Percentiles rank a stretch among this genome's conserved stretches.
Conservation (phyloP, 805 yeast species). For the Yamadazyma scolyti region DNA sequence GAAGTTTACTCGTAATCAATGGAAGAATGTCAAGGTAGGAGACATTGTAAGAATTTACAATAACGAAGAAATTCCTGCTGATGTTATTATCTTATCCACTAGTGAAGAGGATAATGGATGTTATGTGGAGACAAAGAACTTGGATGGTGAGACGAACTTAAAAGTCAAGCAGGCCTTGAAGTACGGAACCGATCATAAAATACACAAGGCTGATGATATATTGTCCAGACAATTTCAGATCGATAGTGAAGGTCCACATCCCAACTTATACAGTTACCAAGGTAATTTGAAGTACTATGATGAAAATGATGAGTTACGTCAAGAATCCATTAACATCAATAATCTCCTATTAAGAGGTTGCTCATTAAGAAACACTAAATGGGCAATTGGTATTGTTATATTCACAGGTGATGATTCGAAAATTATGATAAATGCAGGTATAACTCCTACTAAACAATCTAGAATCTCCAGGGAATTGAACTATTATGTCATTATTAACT, state of each 20-base stretch:
- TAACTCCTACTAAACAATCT: constrained; percentile 74
- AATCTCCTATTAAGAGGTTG: constrained; percentile 74
- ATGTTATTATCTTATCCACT: constrained; percentile 61
- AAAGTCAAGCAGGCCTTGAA: constrained; percentile 74
- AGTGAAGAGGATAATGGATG: constrained; percentile 69
- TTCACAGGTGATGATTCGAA: constrained; percentile 80
- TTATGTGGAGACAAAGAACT: constrained; percentile 50
- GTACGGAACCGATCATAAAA: constrained; percentile 48
- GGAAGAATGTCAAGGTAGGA: constrained; percentile 78
- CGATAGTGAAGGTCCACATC: constrained; percentile 83
- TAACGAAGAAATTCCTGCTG: constrained; percentile 79
- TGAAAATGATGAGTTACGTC: constrained; percentile 14
- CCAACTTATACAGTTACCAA: constrained; percentile 71
- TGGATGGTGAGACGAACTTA: constrained; percentile 55
- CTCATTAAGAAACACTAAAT: constrained; percentile 72
- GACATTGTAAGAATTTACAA: constrained; percentile 64
- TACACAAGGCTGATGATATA: constrained; percentile 34
- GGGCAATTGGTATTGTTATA: constrained; percentile 75
- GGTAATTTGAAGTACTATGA: constrained; percentile 48
- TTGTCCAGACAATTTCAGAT: constrained; percentile 52
- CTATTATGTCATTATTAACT: constrained; percentile 65
- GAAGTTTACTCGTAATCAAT: constrained; percentile 34
- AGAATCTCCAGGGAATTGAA: constrained; percentile 72
- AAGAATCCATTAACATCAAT: constrained; percentile 68
- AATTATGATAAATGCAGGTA: constrained; percentile 77